These are phyloP conservation scores for Agaricus subrufescens DNA, from an alignment of 768 basidiomycete species.

Conservation along the genomic window DNA sequence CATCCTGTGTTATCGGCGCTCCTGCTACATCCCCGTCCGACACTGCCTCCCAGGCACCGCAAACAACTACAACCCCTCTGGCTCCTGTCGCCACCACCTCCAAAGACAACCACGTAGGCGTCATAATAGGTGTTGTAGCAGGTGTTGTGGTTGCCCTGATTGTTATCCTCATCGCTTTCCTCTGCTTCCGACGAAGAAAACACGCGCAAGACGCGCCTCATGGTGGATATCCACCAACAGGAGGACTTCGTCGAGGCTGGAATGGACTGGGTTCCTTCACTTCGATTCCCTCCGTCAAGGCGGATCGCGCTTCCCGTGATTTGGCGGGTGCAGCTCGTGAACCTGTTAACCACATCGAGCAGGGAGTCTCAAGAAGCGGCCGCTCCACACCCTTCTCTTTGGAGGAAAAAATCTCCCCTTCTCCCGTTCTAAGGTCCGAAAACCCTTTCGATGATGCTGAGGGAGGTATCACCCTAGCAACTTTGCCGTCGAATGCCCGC, in stretches of 20 bases:
- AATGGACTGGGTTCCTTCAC: constrained; percentile 28
- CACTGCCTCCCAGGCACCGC: not conserved
- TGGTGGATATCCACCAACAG: constrained; percentile 7
- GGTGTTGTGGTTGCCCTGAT: constrained; percentile 38
- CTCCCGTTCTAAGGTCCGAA: constrained; percentile 2
- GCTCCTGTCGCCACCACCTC: constrained; percentile 21
- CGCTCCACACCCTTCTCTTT: not conserved
- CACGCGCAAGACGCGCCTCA: constrained; percentile 3
- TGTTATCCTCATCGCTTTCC: constrained; percentile 25
- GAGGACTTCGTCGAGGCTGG: constrained; percentile 19
- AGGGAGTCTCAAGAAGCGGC: constrained; percentile 15
- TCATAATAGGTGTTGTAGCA: constrained; percentile 49
- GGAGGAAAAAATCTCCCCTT: constrained; percentile 16
- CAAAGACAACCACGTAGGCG: constrained; percentile 27
- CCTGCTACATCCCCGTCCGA: constrained; percentile 9
- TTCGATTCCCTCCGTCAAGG: constrained; percentile 17
- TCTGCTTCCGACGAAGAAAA: constrained; percentile 23
- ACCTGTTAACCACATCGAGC: constrained; percentile 12
- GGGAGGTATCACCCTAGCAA: constrained; percentile 15
- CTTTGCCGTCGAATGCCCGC: constrained; percentile 15
- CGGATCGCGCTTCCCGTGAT: not conserved
- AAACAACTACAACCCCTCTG: constrained; percentile 9
- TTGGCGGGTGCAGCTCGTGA: constrained; percentile 6
- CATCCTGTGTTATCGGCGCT: constrained; percentile 27
- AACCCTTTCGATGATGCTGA: constrained; percentile 17